Evolutionary conservation across 306 rosid genomes (phyloP).

Genomic region (Vigna hirtella): DNA sequence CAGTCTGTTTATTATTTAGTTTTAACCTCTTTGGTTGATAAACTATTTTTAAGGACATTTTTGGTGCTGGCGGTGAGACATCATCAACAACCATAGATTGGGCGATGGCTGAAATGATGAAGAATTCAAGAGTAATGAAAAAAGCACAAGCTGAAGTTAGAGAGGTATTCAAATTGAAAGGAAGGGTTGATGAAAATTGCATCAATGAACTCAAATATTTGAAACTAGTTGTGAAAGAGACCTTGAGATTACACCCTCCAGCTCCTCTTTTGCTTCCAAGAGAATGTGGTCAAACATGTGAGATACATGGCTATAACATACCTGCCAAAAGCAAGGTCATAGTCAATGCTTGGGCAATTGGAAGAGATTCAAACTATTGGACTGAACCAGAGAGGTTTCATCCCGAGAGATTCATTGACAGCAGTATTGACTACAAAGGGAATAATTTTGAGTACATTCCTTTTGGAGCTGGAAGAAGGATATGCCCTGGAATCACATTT

Average conservation of each 20-base stretch:
- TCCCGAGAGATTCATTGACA: constrained; percentile 44
- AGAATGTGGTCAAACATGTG: constrained; percentile 38
- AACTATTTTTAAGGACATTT: too few relatives aligned
- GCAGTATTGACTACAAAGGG: constrained; percentile 39
- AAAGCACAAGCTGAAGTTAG: constrained; percentile 28
- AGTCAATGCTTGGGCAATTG: constrained; percentile 47
- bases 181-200: constrained; percentile 31
- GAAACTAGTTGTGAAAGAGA: constrained; percentile 53
- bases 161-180: neutral
- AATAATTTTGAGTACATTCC: constrained; percentile 44
- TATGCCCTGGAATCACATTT: constrained; percentile 43
- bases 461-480: constrained; percentile 55
- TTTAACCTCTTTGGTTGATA: neutral
- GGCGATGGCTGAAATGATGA: too few relatives aligned
- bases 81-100: too few relatives aligned
- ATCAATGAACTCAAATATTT: constrained; percentile 42
- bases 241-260: constrained; percentile 49
- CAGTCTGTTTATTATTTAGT: neutral
- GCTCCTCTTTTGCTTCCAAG: constrained; percentile 47
- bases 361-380: constrained; percentile 54
- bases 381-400: constrained; percentile 41
- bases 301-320: constrained; percentile 39
- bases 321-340: constrained; percentile 43
- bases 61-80: too few relatives aligned
- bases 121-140: neutral